A percentile compares a stretch with the other conserved stretches of the same genome.
These are phyloP conservation scores for Aspergillus brasiliensis DNA, from an alignment of 2,329 filamentous ascomycete genomes.

Conservation along the genomic window DNA sequence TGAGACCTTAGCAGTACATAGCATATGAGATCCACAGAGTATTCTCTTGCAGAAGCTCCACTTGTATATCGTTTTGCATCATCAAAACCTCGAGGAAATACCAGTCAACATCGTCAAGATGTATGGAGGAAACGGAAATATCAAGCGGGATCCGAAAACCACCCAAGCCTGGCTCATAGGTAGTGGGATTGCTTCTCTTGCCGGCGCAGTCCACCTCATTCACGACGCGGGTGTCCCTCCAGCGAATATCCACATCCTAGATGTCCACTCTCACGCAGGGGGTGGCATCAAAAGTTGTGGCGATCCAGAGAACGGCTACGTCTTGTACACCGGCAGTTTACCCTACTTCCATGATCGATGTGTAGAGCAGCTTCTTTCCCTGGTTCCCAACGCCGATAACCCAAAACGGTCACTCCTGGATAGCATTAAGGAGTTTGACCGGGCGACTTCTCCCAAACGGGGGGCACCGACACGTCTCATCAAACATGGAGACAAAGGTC, in stretches of 20 bases:
- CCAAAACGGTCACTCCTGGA: conserved; percentile 10
- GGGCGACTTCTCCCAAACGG: conserved; percentile 3
- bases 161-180: conserved; percentile 40
- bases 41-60: too few relatives aligned
- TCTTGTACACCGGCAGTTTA: conserved; percentile 36
- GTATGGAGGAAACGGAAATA: not conserved
- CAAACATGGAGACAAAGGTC: not conserved
- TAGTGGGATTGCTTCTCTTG: conserved; percentile 39
- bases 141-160: conserved; percentile 14
- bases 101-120: too few relatives aligned
- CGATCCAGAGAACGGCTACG: conserved; percentile 34
- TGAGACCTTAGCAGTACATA: too few relatives aligned
- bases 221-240: conserved; percentile 37
- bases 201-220: conserved; percentile 41
- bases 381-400: conserved; percentile 25
- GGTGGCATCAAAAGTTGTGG: conserved; percentile 35
- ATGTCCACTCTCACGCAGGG: conserved; percentile 32
- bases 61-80: not conserved
- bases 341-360: conserved; percentile 40
- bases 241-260: conserved; percentile 38
- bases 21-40: too few relatives aligned
- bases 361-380: conserved; percentile 35
- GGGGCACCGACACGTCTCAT: conserved; percentile 1
- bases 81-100: not conserved
- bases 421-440: not conserved